Conservation (phyloP, 805 yeast genomes). For the Teunomyces funiuensis region DNA sequence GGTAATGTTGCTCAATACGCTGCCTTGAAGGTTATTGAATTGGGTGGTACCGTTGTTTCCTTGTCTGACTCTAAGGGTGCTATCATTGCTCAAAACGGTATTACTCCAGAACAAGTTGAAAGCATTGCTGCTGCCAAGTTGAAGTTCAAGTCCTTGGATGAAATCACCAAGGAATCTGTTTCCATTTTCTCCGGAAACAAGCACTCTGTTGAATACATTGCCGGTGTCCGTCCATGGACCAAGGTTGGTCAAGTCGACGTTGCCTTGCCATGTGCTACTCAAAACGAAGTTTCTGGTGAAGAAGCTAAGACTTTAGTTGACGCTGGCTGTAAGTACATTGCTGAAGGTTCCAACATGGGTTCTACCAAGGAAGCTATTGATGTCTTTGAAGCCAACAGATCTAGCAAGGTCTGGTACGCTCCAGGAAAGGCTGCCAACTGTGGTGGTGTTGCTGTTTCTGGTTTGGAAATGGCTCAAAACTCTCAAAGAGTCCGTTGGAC, state of each 20-base stretch:
- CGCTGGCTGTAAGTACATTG: slow-evolving; percentile 88
- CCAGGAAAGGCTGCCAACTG: slow-evolving; percentile 99
- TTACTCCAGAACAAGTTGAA: slow-evolving; percentile 76
- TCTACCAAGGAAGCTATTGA: slow-evolving; percentile 96
- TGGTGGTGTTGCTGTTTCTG: slow-evolving; percentile 99
- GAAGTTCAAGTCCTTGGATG: slow-evolving; percentile 72
- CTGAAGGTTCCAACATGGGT: slow-evolving; percentile 99
- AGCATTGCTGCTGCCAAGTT: slow-evolving; percentile 77
- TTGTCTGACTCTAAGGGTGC: slow-evolving; percentile 95
- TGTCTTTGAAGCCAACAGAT: slow-evolving; percentile 84
- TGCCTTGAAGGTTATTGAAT: slow-evolving; percentile 93
- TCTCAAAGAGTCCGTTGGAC: slow-evolving; percentile 92
- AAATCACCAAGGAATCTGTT: slow-evolving; percentile 54
- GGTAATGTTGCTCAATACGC: slow-evolving; percentile 99
- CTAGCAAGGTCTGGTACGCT: slow-evolving; percentile 85
- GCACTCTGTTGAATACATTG: slow-evolving; percentile 68
- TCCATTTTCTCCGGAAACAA: slow-evolving; percentile 53
- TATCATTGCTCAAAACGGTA: slow-evolving; percentile 75
- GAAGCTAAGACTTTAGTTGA: slow-evolving; percentile 94
- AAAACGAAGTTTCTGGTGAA: slow-evolving; percentile 94
- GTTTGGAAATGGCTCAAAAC: slow-evolving; percentile 99
- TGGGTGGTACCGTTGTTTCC: slow-evolving; percentile 93
- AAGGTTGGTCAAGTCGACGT: slow-evolving; percentile 89
- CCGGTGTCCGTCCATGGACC: slow-evolving; percentile 96
- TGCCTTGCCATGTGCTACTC: slow-evolving; percentile 98